phyloP scores from a whole-genome alignment of 495 filamentous ascomycete genomes.

The Neurospora intermedia region DNA sequence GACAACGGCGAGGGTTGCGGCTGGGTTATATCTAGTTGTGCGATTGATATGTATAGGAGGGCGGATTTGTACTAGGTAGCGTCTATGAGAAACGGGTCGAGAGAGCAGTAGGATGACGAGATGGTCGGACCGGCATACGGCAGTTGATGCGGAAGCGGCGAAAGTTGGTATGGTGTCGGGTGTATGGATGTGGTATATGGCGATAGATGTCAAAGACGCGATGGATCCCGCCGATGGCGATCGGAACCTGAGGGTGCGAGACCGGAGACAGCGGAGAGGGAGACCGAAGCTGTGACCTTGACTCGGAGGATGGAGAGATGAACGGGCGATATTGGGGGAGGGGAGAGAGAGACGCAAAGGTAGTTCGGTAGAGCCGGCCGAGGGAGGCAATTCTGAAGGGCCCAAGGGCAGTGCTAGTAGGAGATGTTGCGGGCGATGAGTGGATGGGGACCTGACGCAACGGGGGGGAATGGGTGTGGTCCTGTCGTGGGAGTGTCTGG shows the following conservation, averaged over 20 bases:
- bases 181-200: neutral
- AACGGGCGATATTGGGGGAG: neutral
- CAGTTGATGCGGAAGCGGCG: neutral
- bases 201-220: neutral
- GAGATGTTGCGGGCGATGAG: slow-evolving; percentile 1
- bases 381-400: neutral
- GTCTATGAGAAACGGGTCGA: neutral
- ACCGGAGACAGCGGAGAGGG: neutral
- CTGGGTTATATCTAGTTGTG: slow-evolving; percentile 1
- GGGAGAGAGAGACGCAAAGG: slow-evolving; percentile 4
- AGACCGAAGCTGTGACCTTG: neutral
- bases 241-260: neutral
- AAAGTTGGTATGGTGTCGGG: neutral
- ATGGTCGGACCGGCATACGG: neutral
- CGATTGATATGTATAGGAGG: neutral
- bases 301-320: neutral
- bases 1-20: neutral
- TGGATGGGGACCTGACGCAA: slow-evolving; percentile 9
- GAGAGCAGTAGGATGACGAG: neutral
- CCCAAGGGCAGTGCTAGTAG: neutral
- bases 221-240: neutral
- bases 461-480: slow-evolving; percentile 10
- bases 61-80: neutral
- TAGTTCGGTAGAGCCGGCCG: neutral
- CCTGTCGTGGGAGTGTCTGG: slow-evolving; percentile 1